Conservation (phyloP, 208 protist genomes). For the Crithidia acanthocephali region DNA sequence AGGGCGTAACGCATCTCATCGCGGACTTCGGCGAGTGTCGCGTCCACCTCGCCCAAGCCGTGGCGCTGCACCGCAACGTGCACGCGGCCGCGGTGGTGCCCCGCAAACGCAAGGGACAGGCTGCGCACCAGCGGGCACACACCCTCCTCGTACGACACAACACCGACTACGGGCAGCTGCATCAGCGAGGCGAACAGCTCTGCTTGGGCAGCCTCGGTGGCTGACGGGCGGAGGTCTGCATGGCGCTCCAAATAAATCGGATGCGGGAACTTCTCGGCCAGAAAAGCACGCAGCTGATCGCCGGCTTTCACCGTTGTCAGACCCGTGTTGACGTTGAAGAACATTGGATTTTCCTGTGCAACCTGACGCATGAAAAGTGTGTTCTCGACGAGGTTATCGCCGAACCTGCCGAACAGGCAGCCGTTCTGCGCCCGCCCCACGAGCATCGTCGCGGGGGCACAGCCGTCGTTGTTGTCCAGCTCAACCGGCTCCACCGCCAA, state of each 20-base stretch:
- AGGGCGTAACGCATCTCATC: constrained; percentile 21
- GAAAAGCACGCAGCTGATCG: constrained; percentile 32
- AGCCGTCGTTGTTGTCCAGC: constrained; percentile 63
- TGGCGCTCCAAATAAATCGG: constrained; percentile 33
- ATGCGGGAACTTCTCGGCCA: constrained; percentile 25
- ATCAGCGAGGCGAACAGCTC: constrained; percentile 42
- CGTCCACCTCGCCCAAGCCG: constrained; percentile 22
- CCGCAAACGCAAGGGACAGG: constrained; percentile 46
- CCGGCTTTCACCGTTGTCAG: constrained; percentile 13
- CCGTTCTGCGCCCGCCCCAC: constrained; percentile 13
- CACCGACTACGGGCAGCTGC: constrained; percentile 48
- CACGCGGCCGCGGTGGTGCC: constrained; percentile 39
- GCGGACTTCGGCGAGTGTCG: constrained; percentile 22
- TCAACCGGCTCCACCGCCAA: not conserved
- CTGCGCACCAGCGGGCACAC: constrained; percentile 58
- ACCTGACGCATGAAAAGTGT: constrained; percentile 12
- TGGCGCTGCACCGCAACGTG: constrained; percentile 7
- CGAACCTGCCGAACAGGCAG: constrained; percentile 38
- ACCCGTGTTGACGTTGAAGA: constrained; percentile 53
- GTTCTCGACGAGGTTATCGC: constrained; percentile 31
- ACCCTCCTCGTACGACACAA: constrained; percentile 45
- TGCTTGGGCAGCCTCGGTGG: constrained; percentile 1
- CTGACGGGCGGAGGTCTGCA: not conserved
- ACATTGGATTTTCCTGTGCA: constrained; percentile 26
- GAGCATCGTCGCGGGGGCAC: constrained; percentile 43